phyloP scores from a whole-genome alignment of 2,329 filamentous ascomycete genomes.

The Pseudogymnoascus sp. region DNA sequence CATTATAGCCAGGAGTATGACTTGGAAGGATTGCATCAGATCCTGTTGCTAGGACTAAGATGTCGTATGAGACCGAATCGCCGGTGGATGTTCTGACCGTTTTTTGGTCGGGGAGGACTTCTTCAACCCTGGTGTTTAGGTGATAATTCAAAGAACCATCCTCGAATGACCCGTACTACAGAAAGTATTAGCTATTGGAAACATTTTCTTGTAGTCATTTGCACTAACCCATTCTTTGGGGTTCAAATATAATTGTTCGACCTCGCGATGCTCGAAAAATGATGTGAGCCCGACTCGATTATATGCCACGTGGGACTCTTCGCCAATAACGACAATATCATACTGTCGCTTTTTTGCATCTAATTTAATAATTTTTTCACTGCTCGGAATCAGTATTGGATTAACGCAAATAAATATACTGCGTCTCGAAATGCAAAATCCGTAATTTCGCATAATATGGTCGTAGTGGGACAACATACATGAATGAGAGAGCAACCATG shows the following conservation, averaged over 20 bases:
- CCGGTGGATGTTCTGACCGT: conserved; percentile 65
- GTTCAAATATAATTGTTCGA: conserved; percentile 85
- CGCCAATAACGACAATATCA: conserved; percentile 77
- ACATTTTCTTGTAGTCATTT: neutral
- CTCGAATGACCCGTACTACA: conserved; percentile 39
- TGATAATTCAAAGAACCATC: conserved; percentile 67
- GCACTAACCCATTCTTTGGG: conserved; percentile 68
- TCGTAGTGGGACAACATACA: conserved; percentile 50
- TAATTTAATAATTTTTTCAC: conserved; percentile 83
- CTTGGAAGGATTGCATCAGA: conserved; percentile 68
- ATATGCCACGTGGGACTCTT: conserved; percentile 82
- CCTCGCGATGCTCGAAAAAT: conserved; percentile 79
- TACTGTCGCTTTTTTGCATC: conserved; percentile 71
- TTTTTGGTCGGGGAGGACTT: conserved; percentile 59
- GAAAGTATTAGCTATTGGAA: conserved; percentile 11
- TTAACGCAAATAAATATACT: neutral
- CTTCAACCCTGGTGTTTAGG: conserved; percentile 67
- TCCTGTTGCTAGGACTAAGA: conserved; percentile 77
- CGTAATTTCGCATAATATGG: neutral
- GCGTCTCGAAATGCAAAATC: neutral
- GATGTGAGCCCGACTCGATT: conserved; percentile 85
- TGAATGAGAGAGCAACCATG: conserved; percentile 87
- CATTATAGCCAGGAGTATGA: conserved; percentile 70
- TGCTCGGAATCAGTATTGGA: conserved; percentile 32
- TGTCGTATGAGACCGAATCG: conserved; percentile 65